Conservation (phyloP, 2,329 filamentous ascomycete species). For the Ceratocystis eucalypticola region DNA sequence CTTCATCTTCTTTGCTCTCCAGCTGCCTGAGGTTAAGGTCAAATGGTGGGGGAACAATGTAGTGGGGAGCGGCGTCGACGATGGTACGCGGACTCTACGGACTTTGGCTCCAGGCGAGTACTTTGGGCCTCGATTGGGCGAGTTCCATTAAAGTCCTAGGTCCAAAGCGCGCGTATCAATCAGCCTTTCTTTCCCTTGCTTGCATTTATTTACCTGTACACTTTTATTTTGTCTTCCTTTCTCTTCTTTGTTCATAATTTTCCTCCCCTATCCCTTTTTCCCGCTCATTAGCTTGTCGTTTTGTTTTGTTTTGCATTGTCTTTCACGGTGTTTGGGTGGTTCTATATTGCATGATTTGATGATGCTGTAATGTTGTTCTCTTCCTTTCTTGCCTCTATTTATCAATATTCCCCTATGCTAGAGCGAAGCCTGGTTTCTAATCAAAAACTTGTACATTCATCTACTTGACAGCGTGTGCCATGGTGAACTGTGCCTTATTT, state of each 20-base stretch:
- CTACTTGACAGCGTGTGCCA: background rate
- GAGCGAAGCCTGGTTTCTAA: background rate
- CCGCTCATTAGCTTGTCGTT: background rate
- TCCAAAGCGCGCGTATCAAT: too few relatives aligned
- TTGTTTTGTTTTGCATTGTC: conserved; percentile 1
- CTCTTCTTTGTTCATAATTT: background rate
- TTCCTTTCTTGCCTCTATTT: background rate
- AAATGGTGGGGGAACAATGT: conserved; percentile 39
- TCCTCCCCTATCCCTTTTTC: background rate
- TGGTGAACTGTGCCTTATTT: background rate
- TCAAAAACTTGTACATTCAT: background rate
- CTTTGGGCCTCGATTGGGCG: conserved; percentile 24
- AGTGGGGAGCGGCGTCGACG: conserved; percentile 32
- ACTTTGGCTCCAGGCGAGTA: conserved; percentile 26
- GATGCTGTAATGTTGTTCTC: background rate
- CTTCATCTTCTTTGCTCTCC: conserved; percentile 40
- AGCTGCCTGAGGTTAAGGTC: conserved; percentile 32
- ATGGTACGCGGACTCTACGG: conserved; percentile 28
- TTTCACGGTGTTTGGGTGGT: background rate
- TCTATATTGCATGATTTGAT: conserved; percentile 7
- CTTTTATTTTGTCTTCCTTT: background rate
- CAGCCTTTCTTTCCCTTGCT: background rate
- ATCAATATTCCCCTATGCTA: background rate
- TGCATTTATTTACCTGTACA: background rate
- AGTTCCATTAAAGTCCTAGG: conserved; percentile 16